Evolutionary conservation across 2,329 filamentous ascomycete genomes (phyloP), one percentile per base, ranked within the genome.

Genomic region (Trichoderma sp.): DNA sequence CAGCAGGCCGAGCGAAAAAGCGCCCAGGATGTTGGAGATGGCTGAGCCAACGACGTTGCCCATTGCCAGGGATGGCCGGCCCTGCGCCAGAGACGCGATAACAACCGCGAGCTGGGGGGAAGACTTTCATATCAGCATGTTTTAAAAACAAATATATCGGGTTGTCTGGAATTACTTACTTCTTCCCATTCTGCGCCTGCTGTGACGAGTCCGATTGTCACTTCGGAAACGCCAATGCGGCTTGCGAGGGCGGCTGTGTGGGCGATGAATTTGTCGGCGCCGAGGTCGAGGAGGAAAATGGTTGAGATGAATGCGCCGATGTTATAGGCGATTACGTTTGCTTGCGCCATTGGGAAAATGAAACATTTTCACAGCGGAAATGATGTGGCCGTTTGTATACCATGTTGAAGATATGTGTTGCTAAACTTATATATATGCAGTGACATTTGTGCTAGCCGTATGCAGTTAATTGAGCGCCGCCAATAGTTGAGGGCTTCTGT

Each of bases 171-270:
- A 27, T 27, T 16, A 59, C 73, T 57, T 74, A 85, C 84, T 80
- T 87, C 85, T 80, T 87, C 86, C 80, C 83, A 88, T 77, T 87
- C 85, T 53, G 81, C 84, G 21, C 85, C 85, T 14, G 82, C 84
- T 3, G 85, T 87, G 43, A 88, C 77, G 8, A 88, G 79, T 4
- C 80, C 83, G 70, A 87, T 81, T 31, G 87, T 64, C 3, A 83
- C 83, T 35, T 81, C 79, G 1, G 84, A 81, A 14, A 87, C 76
- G 19, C 81, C 78, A 1, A 83, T 75, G 2, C 33, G 49, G 21
- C 21, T 24, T 29, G 62, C 62, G 21, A 56, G 10, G 6, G 52
- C 52, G 5, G 62, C 33, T 5, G 62, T n/a, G 11, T 65, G 62
- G 14, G 21, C n/a, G 49, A 65, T 65, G 33, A 65, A 65, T 5